These are phyloP conservation scores for Myotisia sp. DNA, from an alignment of 2,329 filamentous ascomycete species.

Conservation along the genomic window DNA sequence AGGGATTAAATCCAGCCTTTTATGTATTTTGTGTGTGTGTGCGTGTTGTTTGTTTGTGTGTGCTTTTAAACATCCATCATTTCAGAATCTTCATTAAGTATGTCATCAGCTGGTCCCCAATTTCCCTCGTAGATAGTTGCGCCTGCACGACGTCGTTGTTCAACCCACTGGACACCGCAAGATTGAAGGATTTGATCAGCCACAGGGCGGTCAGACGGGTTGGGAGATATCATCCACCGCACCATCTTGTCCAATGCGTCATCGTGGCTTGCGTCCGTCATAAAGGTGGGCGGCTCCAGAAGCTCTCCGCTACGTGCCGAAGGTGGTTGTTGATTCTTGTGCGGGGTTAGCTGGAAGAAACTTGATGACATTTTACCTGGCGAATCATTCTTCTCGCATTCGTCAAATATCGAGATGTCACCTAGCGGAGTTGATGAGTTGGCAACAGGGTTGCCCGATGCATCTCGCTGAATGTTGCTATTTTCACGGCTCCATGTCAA, in stretches of 20 bases:
- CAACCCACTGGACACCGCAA: slow-evolving; percentile 67
- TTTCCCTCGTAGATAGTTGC: slow-evolving; percentile 95
- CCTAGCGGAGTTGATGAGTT: background rate
- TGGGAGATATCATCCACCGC: slow-evolving; percentile 70
- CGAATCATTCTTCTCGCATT: slow-evolving; percentile 12
- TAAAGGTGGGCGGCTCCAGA: slow-evolving; percentile 65
- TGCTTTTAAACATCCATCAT: slow-evolving; percentile 45
- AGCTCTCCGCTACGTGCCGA: slow-evolving; percentile 41
- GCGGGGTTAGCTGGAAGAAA: slow-evolving; percentile 2
- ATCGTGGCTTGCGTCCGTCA: slow-evolving; percentile 59
- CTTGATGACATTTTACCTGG: slow-evolving; percentile 2
- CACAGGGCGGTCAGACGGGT: slow-evolving; percentile 58
- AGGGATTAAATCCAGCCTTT: background rate
- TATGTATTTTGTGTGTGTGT: background rate
- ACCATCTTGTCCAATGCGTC: slow-evolving; percentile 75
- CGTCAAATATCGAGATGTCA: slow-evolving; percentile 30
- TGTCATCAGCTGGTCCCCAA: slow-evolving; percentile 67
- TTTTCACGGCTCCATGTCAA: slow-evolving; percentile 65
- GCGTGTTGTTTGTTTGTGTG: background rate
- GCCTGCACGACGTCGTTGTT: slow-evolving; percentile 60
- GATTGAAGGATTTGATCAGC: slow-evolving; percentile 59
- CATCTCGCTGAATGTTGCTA: slow-evolving; percentile 57
- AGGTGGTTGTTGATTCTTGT: slow-evolving; percentile 2
- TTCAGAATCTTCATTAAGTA: slow-evolving; percentile 44
- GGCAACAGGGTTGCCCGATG: slow-evolving; percentile 52